Conservation (phyloP, 1,139 yeast genomes). For the Saccharomyces hybrid region DNA sequence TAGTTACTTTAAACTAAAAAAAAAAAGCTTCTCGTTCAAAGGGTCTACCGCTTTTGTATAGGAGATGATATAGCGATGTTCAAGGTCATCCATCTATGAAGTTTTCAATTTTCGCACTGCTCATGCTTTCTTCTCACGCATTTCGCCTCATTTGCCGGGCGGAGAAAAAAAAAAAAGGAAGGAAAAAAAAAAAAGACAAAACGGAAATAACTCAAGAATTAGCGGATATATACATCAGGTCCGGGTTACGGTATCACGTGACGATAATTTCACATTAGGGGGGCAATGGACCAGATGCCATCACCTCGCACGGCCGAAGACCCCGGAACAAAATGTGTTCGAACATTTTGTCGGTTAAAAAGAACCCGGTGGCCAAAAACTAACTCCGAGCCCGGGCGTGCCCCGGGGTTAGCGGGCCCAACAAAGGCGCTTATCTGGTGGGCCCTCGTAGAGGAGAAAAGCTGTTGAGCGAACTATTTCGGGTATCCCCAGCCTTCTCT, state of each 20-base stretch:
- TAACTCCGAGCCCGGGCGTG: neutral
- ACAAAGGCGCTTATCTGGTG: conserved; percentile 1
- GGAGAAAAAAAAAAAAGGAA: neutral
- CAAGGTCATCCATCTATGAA: neutral
- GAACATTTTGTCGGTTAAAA: neutral
- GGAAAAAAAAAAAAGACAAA: neutral
- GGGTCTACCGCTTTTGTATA: neutral
- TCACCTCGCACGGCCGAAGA: too few species aligned
- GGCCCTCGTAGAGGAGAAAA: neutral
- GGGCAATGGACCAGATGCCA: too few species aligned
- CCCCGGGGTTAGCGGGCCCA: conserved; percentile 1
- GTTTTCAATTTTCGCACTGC: neutral
- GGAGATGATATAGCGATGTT: neutral
- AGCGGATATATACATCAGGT: neutral
- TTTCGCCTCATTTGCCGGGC: neutral
- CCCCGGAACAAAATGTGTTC: too few species aligned
- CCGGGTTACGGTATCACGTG: neutral
- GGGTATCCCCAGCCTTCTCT: conserved; percentile 1
- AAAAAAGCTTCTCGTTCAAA: neutral
- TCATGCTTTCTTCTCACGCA: neutral
- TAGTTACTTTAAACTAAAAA: too few species aligned
- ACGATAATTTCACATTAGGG: neutral
- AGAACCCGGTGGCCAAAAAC: neutral
- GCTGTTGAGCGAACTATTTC: neutral
- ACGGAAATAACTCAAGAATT: neutral